phyloP scores from a whole-genome alignment of 306 rosid genomes.

The Prunus mongolica region DNA sequence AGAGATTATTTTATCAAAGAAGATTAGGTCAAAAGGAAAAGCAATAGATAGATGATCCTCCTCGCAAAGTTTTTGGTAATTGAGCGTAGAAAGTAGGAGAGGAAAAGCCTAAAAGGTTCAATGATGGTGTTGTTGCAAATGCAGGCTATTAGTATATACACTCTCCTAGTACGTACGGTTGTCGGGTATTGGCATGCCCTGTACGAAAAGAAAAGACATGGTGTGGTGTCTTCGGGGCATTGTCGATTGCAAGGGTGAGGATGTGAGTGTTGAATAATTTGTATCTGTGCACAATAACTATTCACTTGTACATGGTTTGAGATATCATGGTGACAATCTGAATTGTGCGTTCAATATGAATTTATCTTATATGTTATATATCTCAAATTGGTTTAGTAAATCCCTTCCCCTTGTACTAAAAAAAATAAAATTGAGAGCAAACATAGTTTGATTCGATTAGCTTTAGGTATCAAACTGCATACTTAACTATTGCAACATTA shows the following conservation, averaged over 20 bases:
- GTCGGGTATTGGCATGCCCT: background rate
- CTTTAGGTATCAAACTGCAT: no score
- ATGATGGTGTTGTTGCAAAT: conserved; percentile 34
- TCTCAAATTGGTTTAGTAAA: no score
- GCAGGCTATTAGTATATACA: background rate
- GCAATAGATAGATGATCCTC: background rate
- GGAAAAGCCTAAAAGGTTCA: conserved; percentile 39
- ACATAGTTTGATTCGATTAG: no score
- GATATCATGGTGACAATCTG: no score
- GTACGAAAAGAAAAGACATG: background rate
- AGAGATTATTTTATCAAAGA: conserved; percentile 13
- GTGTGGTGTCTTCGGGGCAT: background rate
- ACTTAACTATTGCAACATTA: no score
- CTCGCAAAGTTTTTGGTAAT: conserved; percentile 34
- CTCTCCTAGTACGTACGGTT: background rate
- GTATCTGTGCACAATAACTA: background rate
- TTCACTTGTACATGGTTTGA: no score
- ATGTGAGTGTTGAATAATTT: background rate
- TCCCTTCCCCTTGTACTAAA: no score
- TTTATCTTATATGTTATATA: no score
- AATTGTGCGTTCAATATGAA: no score
- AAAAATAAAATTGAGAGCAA: no score
- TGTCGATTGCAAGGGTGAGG: background rate
- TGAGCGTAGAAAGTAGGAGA: conserved; percentile 36
- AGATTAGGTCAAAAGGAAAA: conserved; percentile 41